These are phyloP conservation scores for Hypoxylon rickii DNA, from an alignment of 495 filamentous ascomycete genomes.

Conservation along the genomic window DNA sequence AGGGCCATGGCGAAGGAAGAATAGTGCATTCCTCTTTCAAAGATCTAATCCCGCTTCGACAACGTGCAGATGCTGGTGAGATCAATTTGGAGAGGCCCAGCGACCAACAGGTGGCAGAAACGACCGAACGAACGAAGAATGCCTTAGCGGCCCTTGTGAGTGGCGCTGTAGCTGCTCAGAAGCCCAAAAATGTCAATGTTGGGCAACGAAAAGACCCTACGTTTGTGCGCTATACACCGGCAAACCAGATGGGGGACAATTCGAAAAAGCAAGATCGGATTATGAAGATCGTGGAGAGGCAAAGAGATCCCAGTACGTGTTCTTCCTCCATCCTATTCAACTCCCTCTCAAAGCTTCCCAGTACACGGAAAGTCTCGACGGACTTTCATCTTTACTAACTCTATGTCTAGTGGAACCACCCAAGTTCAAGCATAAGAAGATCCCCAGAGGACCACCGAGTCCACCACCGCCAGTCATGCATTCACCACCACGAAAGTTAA, in stretches of 20 bases:
- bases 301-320: slow-evolving; percentile 76
- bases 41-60: slow-evolving; percentile 91
- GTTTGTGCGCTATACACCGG: slow-evolving; percentile 93
- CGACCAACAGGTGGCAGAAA: slow-evolving; percentile 78
- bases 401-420: slow-evolving; percentile 75
- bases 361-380: too few species aligned
- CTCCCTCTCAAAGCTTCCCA: too few species aligned
- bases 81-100: slow-evolving; percentile 86
- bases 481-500: slow-evolving; percentile 91
- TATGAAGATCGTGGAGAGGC: slow-evolving; percentile 96
- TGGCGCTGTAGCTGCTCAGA: slow-evolving; percentile 87
- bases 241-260: slow-evolving; percentile 95
- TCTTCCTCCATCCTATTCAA: too few species aligned
- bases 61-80: slow-evolving; percentile 92
- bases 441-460: slow-evolving; percentile 89
- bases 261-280: slow-evolving; percentile 89
- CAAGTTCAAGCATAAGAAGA: slow-evolving; percentile 98
- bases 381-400: slow-evolving; percentile 8
- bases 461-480: slow-evolving; percentile 96
- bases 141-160: slow-evolving; percentile 81
- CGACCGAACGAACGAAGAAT: slow-evolving; percentile 85
- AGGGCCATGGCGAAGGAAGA: slow-evolving; percentile 80
- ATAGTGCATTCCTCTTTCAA: slow-evolving; percentile 96
- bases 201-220: slow-evolving; percentile 80
- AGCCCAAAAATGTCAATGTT: slow-evolving; percentile 90